These are phyloP conservation scores for Tylopilus subfusipes DNA, from an alignment of 768 basidiomycete species.

Conservation along the genomic window DNA sequence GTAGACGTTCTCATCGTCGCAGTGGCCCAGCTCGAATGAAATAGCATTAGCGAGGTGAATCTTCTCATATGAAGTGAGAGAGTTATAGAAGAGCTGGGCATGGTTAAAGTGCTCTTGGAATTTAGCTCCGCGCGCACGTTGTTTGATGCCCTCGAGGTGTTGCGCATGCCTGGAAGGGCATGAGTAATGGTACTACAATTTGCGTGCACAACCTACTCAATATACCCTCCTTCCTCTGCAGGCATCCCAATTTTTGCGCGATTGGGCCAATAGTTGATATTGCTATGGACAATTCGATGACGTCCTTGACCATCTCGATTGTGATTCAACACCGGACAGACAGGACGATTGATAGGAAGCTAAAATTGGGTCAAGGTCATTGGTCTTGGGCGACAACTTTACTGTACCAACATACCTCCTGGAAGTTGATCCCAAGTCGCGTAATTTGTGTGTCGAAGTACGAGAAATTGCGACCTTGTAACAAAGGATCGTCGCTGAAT, in stretches of 20 bases:
- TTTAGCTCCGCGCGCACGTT: conserved; percentile 62
- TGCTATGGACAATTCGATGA: conserved; percentile 53
- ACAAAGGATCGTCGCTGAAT: conserved; percentile 72
- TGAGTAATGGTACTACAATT: conserved; percentile 2
- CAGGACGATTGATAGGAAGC: conserved; percentile 79
- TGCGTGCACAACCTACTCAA: conserved; percentile 39
- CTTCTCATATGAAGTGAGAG: conserved; percentile 64
- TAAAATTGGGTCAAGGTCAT: conserved; percentile 21
- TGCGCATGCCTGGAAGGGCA: conserved; percentile 40
- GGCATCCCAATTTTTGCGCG: conserved; percentile 50
- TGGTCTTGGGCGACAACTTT: background rate
- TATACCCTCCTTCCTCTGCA: conserved; percentile 51
- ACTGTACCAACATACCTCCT: conserved; percentile 42
- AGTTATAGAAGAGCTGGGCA: conserved; percentile 81
- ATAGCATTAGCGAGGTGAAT: conserved; percentile 66
- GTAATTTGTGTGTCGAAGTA: conserved; percentile 85
- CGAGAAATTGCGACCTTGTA: conserved; percentile 84
- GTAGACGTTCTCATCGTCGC: conserved; percentile 72
- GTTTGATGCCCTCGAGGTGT: conserved; percentile 51
- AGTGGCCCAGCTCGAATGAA: conserved; percentile 82
- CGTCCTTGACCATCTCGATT: conserved; percentile 61
- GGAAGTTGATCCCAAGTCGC: conserved; percentile 78
- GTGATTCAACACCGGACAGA: conserved; percentile 72
- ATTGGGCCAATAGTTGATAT: conserved; percentile 83
- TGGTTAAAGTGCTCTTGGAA: conserved; percentile 78